Base-by-base conservation (phyloP, 2,329 filamentous ascomycete genomes). In the Pestalotiopsis sp. region DNA sequence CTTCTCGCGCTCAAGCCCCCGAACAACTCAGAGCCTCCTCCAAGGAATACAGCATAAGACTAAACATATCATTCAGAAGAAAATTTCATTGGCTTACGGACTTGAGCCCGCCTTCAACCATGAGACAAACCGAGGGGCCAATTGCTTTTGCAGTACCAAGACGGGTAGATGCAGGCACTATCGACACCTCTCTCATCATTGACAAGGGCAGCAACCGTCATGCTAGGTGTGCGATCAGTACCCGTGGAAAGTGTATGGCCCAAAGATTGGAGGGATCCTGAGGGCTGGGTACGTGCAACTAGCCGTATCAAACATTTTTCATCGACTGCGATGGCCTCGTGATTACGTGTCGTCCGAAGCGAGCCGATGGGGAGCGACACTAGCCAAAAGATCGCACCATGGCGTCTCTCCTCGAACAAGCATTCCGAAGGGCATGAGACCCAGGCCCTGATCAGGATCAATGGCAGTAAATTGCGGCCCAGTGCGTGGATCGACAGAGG, bases 141-240 rank as follows among this genome's bases (percentile, higher is more conserved):
- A 7, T 63, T 39, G 31, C 36, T 63, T 63, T 39, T 41, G 5
- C 17, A 20, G 25, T 65, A 39, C 62, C 62, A 49, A 65, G 62
- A 65, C 62, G 62, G 62, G 39, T 65, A 36, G 62, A n/a, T 52
- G 41, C 62, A 49, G 62, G 13, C 39, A 27, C n/a, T 41, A 63
- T 63, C n/a, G 45, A 23, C 4, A 52, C 45, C 17, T n/a, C 45
- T 5, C 20, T n/a, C 14, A n/a, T n/a, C 45, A 36, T 36, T 36
- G 45, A 52, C 45, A 52, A n/a, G 45, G 45, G 20, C 41, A 9
- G 17, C 17, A 20, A 20, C 45, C 45, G 20, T n/a, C 7, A n/a
- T 52, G 2, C n/a, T 3, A 52, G 17, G n/a, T 20, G 45, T 52
- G 45, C 14, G 17, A 52, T 52, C 7, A 20, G 11, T 4, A 52